Base-by-base conservation (phyloP, 495 filamentous ascomycete genomes). In the Aspergillus avenaceus region DNA sequence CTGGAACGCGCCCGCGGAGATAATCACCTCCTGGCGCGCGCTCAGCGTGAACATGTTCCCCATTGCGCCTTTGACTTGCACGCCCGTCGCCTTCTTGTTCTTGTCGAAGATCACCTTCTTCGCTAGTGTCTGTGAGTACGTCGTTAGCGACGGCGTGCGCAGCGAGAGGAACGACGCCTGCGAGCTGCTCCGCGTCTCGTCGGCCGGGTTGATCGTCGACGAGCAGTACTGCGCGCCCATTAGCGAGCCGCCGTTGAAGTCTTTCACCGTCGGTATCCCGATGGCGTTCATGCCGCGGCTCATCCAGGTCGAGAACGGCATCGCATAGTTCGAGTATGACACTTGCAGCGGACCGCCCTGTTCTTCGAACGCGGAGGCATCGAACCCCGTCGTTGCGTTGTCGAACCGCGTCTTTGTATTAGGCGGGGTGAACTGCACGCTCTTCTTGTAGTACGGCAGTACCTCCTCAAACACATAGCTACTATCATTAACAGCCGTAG, bases 381-480 rank as follows among this genome's bases (percentile, higher is more conserved):
- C 64, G 43, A 75, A 85, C 8, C 50, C 38, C 0, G 72, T 56
- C 0, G 75, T 75, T 0, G 73, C 70, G 54, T 80, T 83, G 14
- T 54, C 25, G 2, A 55, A 53, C 19, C 71, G 65, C 1, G 29
- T 25, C 0, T 49, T 45, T 4, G n/a, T 49, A 25, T 79, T 63
- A 0, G 82, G 83, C 0, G 75, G 63, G 0, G 79, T 82, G 58
- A 83, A 81, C 1, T 69, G 50, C 0, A 71, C 45, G 40, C 71
- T 77, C 37, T 76, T 77, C 50, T 83, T 61, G 49, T 76, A 86
- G 51, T 72, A 82, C 0, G 79, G 78, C 0, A 82, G 63, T 0
- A 81, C 47, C 6, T 74, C 66, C 8, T 79, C 69, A 25, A 68
- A 86, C 3, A 62, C 64, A 52, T 80, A 88, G 45, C 65, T 74